Percentiles rank a stretch among this genome's conserved stretches.
Evolutionary conservation across 78 protist genomes (phyloP).

Genomic region (Paratrimastix pyriformis): DNA sequence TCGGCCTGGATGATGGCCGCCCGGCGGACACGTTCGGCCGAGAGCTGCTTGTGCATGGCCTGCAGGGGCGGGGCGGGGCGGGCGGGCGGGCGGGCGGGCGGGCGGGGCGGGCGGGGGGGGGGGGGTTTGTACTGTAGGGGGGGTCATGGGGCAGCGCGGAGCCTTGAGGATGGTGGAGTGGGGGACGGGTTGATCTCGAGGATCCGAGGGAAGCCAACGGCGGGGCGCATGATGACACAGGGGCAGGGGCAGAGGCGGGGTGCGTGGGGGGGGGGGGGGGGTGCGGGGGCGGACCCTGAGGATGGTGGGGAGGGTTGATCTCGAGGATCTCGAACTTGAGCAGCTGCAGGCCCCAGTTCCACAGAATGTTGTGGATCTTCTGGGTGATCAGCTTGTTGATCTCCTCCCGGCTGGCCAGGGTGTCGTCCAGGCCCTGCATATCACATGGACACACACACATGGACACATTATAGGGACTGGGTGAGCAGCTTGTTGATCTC

Average conservation of each 20-base stretch:
- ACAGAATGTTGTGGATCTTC: not conserved
- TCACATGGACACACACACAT: not conserved
- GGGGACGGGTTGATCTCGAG: too few relatives aligned
- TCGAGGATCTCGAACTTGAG: conserved; percentile 5
- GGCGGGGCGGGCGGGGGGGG: too few relatives aligned
- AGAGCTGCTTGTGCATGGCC: conserved; percentile 23
- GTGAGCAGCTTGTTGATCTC: not conserved
- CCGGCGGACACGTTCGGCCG: conserved; percentile 6
- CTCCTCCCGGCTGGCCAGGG: conserved; percentile 24
- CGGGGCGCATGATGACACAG: too few relatives aligned
- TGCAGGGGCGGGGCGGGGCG: not conserved
- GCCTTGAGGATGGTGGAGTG: too few relatives aligned
- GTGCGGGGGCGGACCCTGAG: too few relatives aligned
- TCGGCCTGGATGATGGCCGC: conserved; percentile 12
- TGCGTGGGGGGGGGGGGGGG: too few relatives aligned
- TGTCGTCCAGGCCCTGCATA: conserved; percentile 29
- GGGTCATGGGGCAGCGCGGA: too few relatives aligned
- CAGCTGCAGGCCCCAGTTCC: conserved; percentile 9
- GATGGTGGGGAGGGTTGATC: conserved; percentile 9
- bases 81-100: too few relatives aligned
- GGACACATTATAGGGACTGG: not conserved
- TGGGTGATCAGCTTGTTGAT: not conserved
- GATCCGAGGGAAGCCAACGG: too few relatives aligned
- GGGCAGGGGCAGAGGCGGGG: too few relatives aligned
- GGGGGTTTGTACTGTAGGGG: too few relatives aligned